Percentiles rank a stretch among this genome's conserved stretches.
Evolutionary conservation across 371 early-diverging fungal species (phyloP).

Genomic region (Scutellospora calospora): DNA sequence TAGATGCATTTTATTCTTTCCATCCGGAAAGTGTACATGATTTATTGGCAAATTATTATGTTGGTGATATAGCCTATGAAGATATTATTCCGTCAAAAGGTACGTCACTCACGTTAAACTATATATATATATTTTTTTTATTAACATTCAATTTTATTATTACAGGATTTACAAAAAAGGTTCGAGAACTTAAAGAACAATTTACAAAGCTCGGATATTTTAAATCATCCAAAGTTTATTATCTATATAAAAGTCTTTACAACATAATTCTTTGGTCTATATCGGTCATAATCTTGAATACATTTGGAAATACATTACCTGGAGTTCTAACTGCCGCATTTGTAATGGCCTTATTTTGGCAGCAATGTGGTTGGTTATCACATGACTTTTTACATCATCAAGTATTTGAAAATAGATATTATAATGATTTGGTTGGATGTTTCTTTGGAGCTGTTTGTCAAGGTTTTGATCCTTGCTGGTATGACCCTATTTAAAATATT

Average conservation of each 20-base stretch:
- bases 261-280: slow-evolving; percentile 63
- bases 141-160: neutral
- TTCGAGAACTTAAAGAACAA: slow-evolving; percentile 69
- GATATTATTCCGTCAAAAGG: slow-evolving; percentile 53
- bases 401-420: slow-evolving; percentile 73
- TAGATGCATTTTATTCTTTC: slow-evolving; percentile 89
- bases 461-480: slow-evolving; percentile 79
- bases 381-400: slow-evolving; percentile 92
- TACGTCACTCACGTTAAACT: slow-evolving; percentile 6
- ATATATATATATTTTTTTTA: slow-evolving; percentile 3
- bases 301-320: slow-evolving; percentile 43
- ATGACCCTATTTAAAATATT: slow-evolving; percentile 6
- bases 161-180: slow-evolving; percentile 55
- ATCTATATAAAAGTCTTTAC: slow-evolving; percentile 67
- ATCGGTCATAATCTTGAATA: slow-evolving; percentile 60
- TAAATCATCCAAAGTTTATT: slow-evolving; percentile 74
- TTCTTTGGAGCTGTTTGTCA: slow-evolving; percentile 83
- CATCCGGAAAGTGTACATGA: slow-evolving; percentile 78
- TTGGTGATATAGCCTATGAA: slow-evolving; percentile 71
- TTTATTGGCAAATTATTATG: slow-evolving; percentile 80
- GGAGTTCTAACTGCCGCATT: slow-evolving; percentile 67
- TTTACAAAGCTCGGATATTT: slow-evolving; percentile 72
- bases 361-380: slow-evolving; percentile 90
- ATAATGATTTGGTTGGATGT: slow-evolving; percentile 72
- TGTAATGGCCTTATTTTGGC: slow-evolving; percentile 82